Percentiles rank a stretch among this genome's conserved stretches.
These are phyloP conservation scores for Debaryomyces singareniensis DNA, from an alignment of 1,139 yeast genomes.

Conservation along the genomic window DNA sequence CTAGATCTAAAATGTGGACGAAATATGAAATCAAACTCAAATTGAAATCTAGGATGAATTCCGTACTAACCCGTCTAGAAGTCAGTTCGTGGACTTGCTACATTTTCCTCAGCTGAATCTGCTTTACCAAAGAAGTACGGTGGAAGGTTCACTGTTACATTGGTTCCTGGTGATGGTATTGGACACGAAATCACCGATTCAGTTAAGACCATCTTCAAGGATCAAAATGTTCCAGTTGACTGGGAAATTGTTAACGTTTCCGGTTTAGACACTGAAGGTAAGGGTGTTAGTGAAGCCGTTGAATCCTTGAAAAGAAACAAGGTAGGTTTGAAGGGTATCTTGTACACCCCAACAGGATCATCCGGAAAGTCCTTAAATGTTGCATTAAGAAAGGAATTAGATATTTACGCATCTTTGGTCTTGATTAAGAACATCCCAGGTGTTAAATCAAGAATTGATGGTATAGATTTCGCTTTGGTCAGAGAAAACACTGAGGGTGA, in stretches of 20 bases:
- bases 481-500: slow-evolving; percentile 98
- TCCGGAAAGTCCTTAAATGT: slow-evolving; percentile 73
- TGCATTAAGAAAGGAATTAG: slow-evolving; percentile 93
- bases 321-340: slow-evolving; percentile 93
- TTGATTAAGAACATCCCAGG: slow-evolving; percentile 93
- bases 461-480: slow-evolving; percentile 87
- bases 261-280: slow-evolving; percentile 60
- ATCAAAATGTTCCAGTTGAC: slow-evolving; percentile 84
- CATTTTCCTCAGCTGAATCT: slow-evolving; percentile 51
- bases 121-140: slow-evolving; percentile 89
- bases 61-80: slow-evolving; percentile 2
- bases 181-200: slow-evolving; percentile 96
- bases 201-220: slow-evolving; percentile 82
- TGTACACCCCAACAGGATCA: slow-evolving; percentile 78
- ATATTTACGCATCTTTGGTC: slow-evolving; percentile 90
- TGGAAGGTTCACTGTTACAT: slow-evolving; percentile 85
- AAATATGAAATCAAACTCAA: too few species aligned
- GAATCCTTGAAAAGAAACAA: slow-evolving; percentile 91
- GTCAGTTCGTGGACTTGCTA: slow-evolving; percentile 36
- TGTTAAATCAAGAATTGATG: slow-evolving; percentile 80
- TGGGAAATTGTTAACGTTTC: slow-evolving; percentile 91
- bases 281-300: slow-evolving; percentile 77
- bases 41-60: too few species aligned
- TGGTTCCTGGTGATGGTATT: slow-evolving; percentile 96
- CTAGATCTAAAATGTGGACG: too few species aligned